A percentile compares a stretch with the other conserved stretches of the same genome.
These are phyloP conservation scores for Phyllosticta citribraziliensis DNA, from an alignment of 2,329 filamentous ascomycete species.

Conservation along the genomic window DNA sequence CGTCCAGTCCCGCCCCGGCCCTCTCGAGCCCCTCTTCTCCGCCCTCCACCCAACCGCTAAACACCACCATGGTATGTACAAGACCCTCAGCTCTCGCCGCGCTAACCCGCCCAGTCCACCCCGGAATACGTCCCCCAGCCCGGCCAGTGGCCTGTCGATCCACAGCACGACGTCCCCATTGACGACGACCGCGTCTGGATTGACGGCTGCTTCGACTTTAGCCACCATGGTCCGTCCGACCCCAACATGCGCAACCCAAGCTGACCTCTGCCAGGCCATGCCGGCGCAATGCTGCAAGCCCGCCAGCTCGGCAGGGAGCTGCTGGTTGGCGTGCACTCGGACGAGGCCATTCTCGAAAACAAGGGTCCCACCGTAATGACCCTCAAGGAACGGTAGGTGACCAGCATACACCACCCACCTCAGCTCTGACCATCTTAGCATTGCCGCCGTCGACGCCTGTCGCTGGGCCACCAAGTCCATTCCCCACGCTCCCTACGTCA, in stretches of 20 bases:
- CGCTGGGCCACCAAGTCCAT: slow-evolving; percentile 85
- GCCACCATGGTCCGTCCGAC: slow-evolving; percentile 69
- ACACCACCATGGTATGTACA: slow-evolving; percentile 1
- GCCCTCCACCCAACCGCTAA: not conserved
- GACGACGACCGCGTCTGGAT: slow-evolving; percentile 81
- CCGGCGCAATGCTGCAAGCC: slow-evolving; percentile 92
- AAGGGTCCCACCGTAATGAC: slow-evolving; percentile 98
- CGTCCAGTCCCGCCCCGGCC: not conserved
- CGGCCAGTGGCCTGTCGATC: slow-evolving; percentile 55
- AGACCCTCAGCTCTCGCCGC: not conserved
- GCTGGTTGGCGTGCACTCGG: slow-evolving; percentile 86
- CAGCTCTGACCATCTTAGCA: slow-evolving; percentile 37
- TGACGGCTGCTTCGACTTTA: slow-evolving; percentile 98
- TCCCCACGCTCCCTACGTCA: slow-evolving; percentile 86
- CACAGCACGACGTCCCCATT: slow-evolving; percentile 49
- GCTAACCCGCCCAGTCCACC: slow-evolving; percentile 7
- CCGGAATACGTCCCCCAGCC: slow-evolving; percentile 38
- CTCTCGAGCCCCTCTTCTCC: not conserved
- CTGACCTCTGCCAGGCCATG: slow-evolving; percentile 57
- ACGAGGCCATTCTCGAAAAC: slow-evolving; percentile 90
- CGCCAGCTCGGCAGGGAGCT: slow-evolving; percentile 83
- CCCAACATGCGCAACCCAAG: not conserved
- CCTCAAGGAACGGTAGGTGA: slow-evolving; percentile 63
- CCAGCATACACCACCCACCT: slow-evolving; percentile 13
- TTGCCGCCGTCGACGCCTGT: slow-evolving; percentile 87